A percentile compares a stretch with the other conserved stretches of the same genome.
Evolutionary conservation across 2,329 filamentous ascomycete genomes (phyloP).

Genomic region (Aureobasidium sp.): DNA sequence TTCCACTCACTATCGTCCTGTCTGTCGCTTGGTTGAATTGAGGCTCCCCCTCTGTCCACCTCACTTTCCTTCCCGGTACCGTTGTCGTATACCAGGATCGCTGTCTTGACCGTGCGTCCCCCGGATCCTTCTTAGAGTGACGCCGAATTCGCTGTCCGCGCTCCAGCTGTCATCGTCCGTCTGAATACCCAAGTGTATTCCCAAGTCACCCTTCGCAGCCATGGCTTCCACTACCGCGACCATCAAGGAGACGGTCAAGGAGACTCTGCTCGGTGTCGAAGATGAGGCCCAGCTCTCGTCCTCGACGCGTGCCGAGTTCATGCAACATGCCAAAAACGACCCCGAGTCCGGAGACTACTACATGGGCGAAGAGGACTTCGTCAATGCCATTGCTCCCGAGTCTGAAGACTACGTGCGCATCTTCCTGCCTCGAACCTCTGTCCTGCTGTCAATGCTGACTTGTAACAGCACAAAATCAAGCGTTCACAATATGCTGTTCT

Average conservation of each 20-base stretch:
- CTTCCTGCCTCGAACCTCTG: not conserved
- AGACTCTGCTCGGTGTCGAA: slow-evolving; percentile 55
- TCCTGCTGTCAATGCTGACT: not conserved
- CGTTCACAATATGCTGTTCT: slow-evolving; percentile 91
- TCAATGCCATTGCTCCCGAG: slow-evolving; percentile 77
- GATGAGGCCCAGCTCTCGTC: slow-evolving; percentile 54
- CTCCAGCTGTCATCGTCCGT: slow-evolving; percentile 4
- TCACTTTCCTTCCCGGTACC: not conserved
- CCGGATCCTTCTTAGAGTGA: not conserved
- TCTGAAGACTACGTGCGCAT: slow-evolving; percentile 72
- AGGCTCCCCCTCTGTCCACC: not conserved
- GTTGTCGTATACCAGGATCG: not conserved
- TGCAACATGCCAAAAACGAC: slow-evolving; percentile 66
- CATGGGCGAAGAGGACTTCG: slow-evolving; percentile 79
- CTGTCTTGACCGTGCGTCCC: slow-evolving; percentile 1
- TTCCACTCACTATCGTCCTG: not conserved
- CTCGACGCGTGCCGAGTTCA: slow-evolving; percentile 68
- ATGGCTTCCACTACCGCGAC: slow-evolving; percentile 27
- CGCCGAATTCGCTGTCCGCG: slow-evolving; percentile 8
- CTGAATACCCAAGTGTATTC: not conserved
- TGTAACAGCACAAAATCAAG: slow-evolving; percentile 83
- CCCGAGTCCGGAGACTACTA: slow-evolving; percentile 65
- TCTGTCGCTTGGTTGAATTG: not conserved
- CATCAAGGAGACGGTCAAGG: slow-evolving; percentile 61
- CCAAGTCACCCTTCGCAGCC: not conserved